phyloP scores from a whole-genome alignment of 1,284 basidiomycete species.

The Mycena citricolor region DNA sequence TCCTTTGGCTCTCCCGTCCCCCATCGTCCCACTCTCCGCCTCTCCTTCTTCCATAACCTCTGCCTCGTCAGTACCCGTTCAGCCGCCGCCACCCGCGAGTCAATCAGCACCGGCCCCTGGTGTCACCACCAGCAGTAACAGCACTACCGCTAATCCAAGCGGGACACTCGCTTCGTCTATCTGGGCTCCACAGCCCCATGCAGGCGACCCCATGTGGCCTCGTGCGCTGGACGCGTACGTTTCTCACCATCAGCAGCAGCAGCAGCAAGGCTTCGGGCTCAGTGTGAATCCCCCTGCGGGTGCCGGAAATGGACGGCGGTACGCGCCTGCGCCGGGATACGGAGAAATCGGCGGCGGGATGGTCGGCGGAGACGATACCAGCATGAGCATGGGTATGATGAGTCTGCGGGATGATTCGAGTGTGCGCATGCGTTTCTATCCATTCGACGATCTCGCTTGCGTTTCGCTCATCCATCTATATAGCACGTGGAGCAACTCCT shows the following conservation, averaged over 20 bases:
- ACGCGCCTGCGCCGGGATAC: constrained; percentile 58
- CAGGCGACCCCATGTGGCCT: constrained; percentile 63
- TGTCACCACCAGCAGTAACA: no score
- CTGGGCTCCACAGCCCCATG: constrained; percentile 76
- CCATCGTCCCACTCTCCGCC: no score
- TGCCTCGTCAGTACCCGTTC: no score
- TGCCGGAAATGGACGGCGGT: constrained; percentile 73
- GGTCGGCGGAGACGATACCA: constrained; percentile 2
- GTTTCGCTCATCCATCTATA: constrained; percentile 18
- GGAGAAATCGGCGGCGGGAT: constrained; percentile 35
- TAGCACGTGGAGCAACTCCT: constrained; percentile 77
- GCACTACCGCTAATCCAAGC: no score
- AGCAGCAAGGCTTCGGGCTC: constrained; percentile 66
- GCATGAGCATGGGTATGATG: constrained; percentile 1
- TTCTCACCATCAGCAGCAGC: constrained; percentile 35
- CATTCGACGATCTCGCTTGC: constrained; percentile 24
- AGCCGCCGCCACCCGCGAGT: no score
- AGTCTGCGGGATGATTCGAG: constrained; percentile 26
- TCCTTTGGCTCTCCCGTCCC: no score
- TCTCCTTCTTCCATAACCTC: no score
- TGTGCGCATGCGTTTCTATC: constrained; percentile 38
- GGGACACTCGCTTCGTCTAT: constrained; percentile 61
- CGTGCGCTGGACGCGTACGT: constrained; percentile 53
- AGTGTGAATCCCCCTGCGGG: constrained; percentile 39
- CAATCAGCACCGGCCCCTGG: no score